phyloP scores from a whole-genome alignment of 768 basidiomycete genomes.

The Macrolepiota albuminosa region DNA sequence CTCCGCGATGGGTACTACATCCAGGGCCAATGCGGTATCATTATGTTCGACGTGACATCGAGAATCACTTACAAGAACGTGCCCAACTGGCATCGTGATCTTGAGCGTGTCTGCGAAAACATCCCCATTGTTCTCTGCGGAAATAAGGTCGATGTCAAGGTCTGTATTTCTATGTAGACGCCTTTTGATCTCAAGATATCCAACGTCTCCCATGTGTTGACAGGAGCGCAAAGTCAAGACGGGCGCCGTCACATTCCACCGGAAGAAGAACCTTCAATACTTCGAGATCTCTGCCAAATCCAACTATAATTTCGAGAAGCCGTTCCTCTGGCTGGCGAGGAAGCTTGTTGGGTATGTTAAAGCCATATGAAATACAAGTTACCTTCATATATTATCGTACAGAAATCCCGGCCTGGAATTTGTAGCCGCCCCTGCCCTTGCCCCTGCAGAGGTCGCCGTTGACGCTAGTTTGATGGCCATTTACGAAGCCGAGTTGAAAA shows the following conservation, averaged over 20 bases:
- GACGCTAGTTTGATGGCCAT: slow-evolving; percentile 73
- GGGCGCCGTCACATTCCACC: slow-evolving; percentile 96
- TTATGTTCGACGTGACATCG: slow-evolving; percentile 99
- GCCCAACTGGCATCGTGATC: slow-evolving; percentile 99
- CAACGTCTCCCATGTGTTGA: slow-evolving; percentile 4
- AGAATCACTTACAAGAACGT: slow-evolving; percentile 99
- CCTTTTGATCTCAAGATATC: slow-evolving; percentile 7
- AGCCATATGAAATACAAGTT: background rate
- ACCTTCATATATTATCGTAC: background rate
- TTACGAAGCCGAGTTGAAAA: slow-evolving; percentile 73
- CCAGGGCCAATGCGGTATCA: slow-evolving; percentile 99
- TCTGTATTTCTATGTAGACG: slow-evolving; percentile 28
- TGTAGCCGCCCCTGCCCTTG: slow-evolving; percentile 93
- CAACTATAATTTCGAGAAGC: slow-evolving; percentile 99
- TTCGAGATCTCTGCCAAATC: slow-evolving; percentile 99
- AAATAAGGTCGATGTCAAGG: slow-evolving; percentile 99
- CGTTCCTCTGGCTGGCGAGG: slow-evolving; percentile 98
- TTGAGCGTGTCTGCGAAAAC: slow-evolving; percentile 99
- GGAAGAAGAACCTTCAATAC: slow-evolving; percentile 99
- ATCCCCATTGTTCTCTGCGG: slow-evolving; percentile 99
- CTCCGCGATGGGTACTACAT: slow-evolving; percentile 96
- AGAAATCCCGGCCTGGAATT: slow-evolving; percentile 90
- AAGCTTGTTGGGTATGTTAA: slow-evolving; percentile 89
- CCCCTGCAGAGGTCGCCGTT: slow-evolving; percentile 88
- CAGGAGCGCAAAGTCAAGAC: slow-evolving; percentile 99